Base-by-base conservation (phyloP, 208 protist genomes). In the Trypanosoma lewisi region DNA sequence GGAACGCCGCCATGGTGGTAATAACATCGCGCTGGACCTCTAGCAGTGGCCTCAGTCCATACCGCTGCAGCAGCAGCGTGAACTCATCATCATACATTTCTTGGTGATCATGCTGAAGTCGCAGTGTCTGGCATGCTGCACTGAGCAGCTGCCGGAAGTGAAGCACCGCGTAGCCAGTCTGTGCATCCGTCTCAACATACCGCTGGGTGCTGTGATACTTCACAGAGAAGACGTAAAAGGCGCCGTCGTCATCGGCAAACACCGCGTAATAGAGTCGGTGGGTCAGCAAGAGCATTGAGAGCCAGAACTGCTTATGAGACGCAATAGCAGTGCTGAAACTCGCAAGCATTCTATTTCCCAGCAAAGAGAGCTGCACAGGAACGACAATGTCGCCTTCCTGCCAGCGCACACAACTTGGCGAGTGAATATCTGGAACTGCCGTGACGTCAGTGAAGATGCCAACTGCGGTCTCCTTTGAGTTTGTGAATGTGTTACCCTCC, bases 211-310 rank as follows among this genome's bases (percentile, higher is more conserved):
- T 75, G 52, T 82, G 78, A 66, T 89, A 90, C 21, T 68, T 74
- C 27, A 93, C 53, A 17, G 73, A 51, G 70, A 93, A 90, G 48
- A 90, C 87, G 60, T 79, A 68, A 63, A 83, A 93, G 19, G 69
- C 73, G 28, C 87, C 87, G 2, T 85, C 78, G 47, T 93, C 81
- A 63, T 90, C 87, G 58, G 75, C 83, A 61, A 90, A 93, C 1
- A 67, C 34, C 9, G 73, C 73, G 45, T 75, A 79, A 48, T 54
- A 41, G 2, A 79, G n/a, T n/a, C 53, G 67, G 49, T 79, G 62
- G 9, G 73, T 71, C 17, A 79, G 23, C 4, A 79, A 51, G 9
- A 79, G 52, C 14, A 79, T 4, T 2, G 73, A 79, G 31, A 73
- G 52, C 67, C 67, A 79, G 49, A 79, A 79, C 63, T 79, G 67